A percentile compares a stretch with the other conserved stretches of the same genome.
phyloP scores from a whole-genome alignment of 1,284 basidiomycete species.

The Mycena sp. region DNA sequence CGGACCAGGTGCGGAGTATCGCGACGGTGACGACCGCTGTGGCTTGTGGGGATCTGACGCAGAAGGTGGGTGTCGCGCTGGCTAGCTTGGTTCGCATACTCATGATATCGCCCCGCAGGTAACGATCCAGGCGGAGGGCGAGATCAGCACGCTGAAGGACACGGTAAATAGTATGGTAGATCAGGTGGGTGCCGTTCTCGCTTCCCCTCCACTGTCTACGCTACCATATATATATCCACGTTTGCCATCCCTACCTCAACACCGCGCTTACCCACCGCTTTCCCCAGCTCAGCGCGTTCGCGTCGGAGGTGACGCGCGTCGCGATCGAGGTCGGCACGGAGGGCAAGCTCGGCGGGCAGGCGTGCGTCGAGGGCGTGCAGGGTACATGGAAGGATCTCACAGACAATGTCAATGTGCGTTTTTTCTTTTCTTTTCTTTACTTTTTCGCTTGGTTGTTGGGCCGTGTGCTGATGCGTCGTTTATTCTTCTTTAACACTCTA shows the following conservation, averaged over 20 bases:
- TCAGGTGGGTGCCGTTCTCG: conserved; percentile 22
- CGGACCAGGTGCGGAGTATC: conserved; percentile 94
- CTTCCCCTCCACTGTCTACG: not conserved
- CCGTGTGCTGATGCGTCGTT: not conserved
- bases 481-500: too few relatives aligned
- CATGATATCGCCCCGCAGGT: conserved; percentile 57
- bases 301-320: conserved; percentile 94
- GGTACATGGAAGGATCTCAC: conserved; percentile 96
- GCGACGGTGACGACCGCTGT: conserved; percentile 94
- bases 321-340: conserved; percentile 92
- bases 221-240: conserved; percentile 40
- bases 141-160: conserved; percentile 62
- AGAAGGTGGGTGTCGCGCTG: conserved; percentile 39
- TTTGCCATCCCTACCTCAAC: conserved; percentile 67
- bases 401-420: conserved; percentile 75
- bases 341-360: conserved; percentile 94
- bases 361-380: conserved; percentile 90
- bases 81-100: conserved; percentile 55
- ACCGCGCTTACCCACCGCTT: conserved; percentile 54
- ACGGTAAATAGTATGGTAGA: conserved; percentile 28
- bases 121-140: conserved; percentile 89
- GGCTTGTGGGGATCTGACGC: conserved; percentile 88
- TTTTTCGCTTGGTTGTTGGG: too few relatives aligned
- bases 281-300: conserved; percentile 90
- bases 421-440: not conserved